A percentile compares a stretch with the other conserved stretches of the same genome.
Conservation (phyloP, 2,329 filamentous ascomycete genomes). For the Teratosphaeria nubilosa region DNA sequence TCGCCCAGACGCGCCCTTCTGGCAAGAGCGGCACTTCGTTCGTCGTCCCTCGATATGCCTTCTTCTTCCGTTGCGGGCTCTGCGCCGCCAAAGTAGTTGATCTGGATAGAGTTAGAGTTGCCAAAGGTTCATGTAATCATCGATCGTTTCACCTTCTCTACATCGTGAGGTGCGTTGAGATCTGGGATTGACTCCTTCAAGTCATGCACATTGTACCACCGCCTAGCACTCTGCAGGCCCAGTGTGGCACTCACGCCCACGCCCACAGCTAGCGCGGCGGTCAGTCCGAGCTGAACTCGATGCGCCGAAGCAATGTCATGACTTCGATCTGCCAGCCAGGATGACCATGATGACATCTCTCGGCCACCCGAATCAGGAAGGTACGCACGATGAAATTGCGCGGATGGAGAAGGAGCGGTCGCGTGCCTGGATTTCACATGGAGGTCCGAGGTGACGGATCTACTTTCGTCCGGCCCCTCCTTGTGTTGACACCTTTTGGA, state of each 20-base stretch:
- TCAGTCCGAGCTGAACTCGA: conserved; percentile 55
- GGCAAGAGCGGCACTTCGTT: conserved; percentile 48
- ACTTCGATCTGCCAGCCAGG: conserved; percentile 27
- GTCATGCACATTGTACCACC: conserved; percentile 45
- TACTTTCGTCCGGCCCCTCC: neutral
- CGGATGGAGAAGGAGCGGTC: neutral
- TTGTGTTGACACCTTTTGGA: neutral
- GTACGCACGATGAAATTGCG: neutral
- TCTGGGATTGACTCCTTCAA: conserved; percentile 53
- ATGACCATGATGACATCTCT: conserved; percentile 38
- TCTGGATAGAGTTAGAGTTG: conserved; percentile 37
- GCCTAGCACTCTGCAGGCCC: conserved; percentile 46
- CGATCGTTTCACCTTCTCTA: conserved; percentile 27
- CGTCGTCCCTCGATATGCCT: conserved; percentile 42
- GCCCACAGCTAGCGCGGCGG: conserved; percentile 49
- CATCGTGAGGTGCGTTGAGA: conserved; percentile 40
- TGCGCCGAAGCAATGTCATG: conserved; percentile 35
- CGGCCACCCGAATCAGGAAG: neutral
- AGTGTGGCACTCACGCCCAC: conserved; percentile 45
- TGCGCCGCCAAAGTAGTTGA: conserved; percentile 52
- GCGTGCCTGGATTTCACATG: neutral
- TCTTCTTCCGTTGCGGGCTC: conserved; percentile 26
- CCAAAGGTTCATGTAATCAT: neutral
- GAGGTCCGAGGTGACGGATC: neutral
- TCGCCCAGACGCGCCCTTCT: conserved; percentile 51